Conservation (phyloP, 352 stramenopile species). For the Phytophthora pseudosyringae region DNA sequence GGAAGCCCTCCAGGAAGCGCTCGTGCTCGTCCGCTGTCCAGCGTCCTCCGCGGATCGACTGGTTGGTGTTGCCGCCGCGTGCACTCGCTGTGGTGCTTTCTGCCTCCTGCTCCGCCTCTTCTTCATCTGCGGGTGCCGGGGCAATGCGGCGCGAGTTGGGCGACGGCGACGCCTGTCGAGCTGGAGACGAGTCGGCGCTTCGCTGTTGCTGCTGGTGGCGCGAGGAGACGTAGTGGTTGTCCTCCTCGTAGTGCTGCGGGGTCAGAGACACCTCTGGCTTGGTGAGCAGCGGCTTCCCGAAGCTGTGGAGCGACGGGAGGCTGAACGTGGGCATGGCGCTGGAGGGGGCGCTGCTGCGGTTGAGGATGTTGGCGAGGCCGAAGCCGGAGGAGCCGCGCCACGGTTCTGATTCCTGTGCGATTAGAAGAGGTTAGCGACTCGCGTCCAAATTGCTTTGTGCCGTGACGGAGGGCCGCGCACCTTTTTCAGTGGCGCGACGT, state of each 20-base stretch:
- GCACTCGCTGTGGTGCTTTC: constrained; percentile 31
- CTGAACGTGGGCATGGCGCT: constrained; percentile 66
- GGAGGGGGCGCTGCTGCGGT: constrained; percentile 42
- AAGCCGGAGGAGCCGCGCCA: constrained; percentile 76
- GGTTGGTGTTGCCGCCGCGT: constrained; percentile 14
- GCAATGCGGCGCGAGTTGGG: constrained; percentile 56
- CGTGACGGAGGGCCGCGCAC: constrained; percentile 27
- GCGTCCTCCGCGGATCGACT: constrained; percentile 78
- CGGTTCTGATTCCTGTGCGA: constrained; percentile 62
- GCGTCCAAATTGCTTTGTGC: not conserved
- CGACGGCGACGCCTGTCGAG: constrained; percentile 35
- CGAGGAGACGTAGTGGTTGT: constrained; percentile 29
- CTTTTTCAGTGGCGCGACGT: constrained; percentile 40
- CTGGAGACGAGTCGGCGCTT: constrained; percentile 38
- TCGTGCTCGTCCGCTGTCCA: constrained; percentile 90
- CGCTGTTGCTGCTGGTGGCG: constrained; percentile 25
- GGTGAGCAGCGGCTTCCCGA: constrained; percentile 64
- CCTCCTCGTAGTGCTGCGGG: constrained; percentile 43
- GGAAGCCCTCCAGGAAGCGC: constrained; percentile 86
- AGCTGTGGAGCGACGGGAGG: constrained; percentile 79
- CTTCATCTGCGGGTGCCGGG: constrained; percentile 66
- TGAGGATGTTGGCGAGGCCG: constrained; percentile 83
- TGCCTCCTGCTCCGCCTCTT: constrained; percentile 65
- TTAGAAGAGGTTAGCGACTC: constrained; percentile 31
- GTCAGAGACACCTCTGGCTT: constrained; percentile 54